phyloP scores from a whole-genome alignment of 2,329 filamentous ascomycete genomes.

The Paecilomyces dactylethromorphus region DNA sequence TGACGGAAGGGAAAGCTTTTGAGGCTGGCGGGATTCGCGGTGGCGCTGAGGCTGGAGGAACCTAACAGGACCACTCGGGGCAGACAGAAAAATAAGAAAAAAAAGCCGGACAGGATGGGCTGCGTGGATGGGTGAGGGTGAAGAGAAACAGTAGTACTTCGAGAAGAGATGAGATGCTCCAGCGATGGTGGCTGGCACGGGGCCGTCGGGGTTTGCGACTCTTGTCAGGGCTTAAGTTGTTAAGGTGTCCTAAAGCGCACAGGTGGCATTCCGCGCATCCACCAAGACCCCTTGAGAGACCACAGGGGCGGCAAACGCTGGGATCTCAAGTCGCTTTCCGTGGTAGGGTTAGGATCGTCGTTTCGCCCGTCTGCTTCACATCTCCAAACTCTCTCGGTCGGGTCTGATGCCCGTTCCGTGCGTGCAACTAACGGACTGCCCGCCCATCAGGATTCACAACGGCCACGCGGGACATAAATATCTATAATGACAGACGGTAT shows the following conservation, averaged over 20 bases:
- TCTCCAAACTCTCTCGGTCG: neutral
- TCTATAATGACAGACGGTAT: no score
- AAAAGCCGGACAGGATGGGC: neutral
- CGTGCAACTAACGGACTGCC: no score
- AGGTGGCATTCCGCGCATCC: constrained; percentile 1
- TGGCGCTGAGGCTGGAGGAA: neutral
- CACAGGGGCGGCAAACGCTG: constrained; percentile 1
- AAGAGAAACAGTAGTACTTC: constrained; percentile 9
- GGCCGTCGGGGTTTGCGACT: neutral
- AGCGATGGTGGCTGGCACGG: neutral
- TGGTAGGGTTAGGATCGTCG: neutral
- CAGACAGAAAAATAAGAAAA: constrained; percentile 3
- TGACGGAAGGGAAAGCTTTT: constrained; percentile 2
- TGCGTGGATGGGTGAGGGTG: constrained; percentile 2
- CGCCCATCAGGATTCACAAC: no score
- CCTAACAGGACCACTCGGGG: neutral
- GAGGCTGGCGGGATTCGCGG: neutral
- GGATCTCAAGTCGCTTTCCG: neutral
- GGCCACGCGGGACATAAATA: no score
- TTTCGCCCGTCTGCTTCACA: neutral
- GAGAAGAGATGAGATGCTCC: constrained; percentile 5
- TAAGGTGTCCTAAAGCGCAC: constrained; percentile 1
- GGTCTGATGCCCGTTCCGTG: neutral
- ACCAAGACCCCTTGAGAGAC: neutral
- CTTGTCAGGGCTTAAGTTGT: neutral